Conservation (phyloP, 73 alveolate species). For the Tetrahymena elliotti region DNA sequence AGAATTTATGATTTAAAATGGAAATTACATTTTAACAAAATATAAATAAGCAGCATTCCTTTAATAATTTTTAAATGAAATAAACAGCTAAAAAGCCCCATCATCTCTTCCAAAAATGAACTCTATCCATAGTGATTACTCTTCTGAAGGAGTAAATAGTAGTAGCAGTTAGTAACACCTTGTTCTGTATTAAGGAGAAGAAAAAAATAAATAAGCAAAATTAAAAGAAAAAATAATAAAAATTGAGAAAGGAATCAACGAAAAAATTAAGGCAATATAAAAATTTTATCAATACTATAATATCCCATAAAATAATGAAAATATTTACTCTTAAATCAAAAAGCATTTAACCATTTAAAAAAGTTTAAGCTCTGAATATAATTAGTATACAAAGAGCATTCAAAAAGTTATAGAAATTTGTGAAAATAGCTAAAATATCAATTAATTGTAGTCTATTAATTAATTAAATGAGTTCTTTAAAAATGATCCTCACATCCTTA, state of each 20-base stretch:
- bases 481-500: neutral
- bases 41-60: neutral
- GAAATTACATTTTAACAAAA: neutral
- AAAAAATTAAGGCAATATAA: neutral
- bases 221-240: neutral
- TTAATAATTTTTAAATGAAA: neutral
- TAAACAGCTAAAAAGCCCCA: neutral
- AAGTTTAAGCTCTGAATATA: neutral
- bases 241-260: neutral
- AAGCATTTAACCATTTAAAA: too few relatives aligned
- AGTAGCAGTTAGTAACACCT: neutral
- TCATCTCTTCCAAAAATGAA: neutral
- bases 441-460: neutral
- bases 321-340: neutral
- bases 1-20: neutral
- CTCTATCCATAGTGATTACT: neutral
- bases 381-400: neutral
- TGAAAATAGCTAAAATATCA: neutral
- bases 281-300: neutral
- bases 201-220: neutral
- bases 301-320: neutral
- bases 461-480: neutral
- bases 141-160: neutral
- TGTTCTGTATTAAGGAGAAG: neutral
- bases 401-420: neutral